Evolutionary conservation across 2,329 filamentous ascomycete species (phyloP), one percentile per base, ranked within the genome.

Genomic region (Epichloe aotearoae): DNA sequence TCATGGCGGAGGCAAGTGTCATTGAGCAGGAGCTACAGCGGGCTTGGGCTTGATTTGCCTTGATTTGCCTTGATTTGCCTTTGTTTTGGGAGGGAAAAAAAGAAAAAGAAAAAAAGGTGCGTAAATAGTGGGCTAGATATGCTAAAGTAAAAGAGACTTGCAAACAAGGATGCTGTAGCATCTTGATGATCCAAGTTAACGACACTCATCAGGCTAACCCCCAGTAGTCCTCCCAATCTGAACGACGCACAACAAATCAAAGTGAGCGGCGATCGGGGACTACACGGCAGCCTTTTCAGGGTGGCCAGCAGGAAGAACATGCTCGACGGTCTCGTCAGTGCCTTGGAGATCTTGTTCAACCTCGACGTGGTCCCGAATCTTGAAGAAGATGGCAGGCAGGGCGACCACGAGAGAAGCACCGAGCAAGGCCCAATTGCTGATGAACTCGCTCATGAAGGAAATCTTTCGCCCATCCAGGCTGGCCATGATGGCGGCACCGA

Each of bases 331-430:
- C 75, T 93, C 87, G 61, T 95, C 89, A 19, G 85, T 88, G 65
- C 88, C 90, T 63, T 82, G 81, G 48, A 95, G 71, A 66, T 96
- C 90, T 50, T 90, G 83, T 66, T 91, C 87, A 4, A 95, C 60
- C 1, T 77, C 65, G n/a, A 88, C 80, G n/a, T 83, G 85, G 59
- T 95, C 88, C 64, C 85, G 77, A 65, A 96, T 84, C 70, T 84
- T 85, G 60, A 81, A 69, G 60, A 86, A 79, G 63, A 96, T 84
- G 53, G 95, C 78, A 0, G 90, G 90, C 0, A 83, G 74, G 4
- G 88, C 90, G 54, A 91, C 69, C 33, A 95, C 15, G 43, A 96
- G 75, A 33, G 84, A 83, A n/a, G 75, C 84, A 1, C 74, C 76
- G 14, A 94, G 76, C 2, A 94, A 73, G 49, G 73, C 87, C 89